Percentiles rank a stretch among this genome's conserved stretches.
phyloP scores from a whole-genome alignment of 2,329 filamentous ascomycete species.

The Xylaria sp. region DNA sequence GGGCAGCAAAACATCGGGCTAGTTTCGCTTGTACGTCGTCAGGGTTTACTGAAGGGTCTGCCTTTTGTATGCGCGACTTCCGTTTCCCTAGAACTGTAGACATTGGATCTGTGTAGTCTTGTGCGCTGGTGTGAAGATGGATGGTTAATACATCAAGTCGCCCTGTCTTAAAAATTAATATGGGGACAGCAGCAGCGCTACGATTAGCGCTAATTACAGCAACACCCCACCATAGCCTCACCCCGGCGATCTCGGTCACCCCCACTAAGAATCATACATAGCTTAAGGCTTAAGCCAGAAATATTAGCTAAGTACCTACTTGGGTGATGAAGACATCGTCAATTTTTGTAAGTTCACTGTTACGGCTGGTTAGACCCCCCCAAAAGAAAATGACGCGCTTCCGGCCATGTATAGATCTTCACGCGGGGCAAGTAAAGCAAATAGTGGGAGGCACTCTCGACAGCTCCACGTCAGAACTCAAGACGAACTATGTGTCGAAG shows the following conservation, averaged over 20 bases:
- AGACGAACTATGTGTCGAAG: slow-evolving; percentile 91
- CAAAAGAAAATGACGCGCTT: slow-evolving; percentile 80
- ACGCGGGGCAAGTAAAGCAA: slow-evolving; percentile 97
- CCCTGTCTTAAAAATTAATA: slow-evolving; percentile 25
- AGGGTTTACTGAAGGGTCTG: slow-evolving; percentile 42
- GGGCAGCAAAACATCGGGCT: slow-evolving; percentile 83
- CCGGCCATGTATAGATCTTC: slow-evolving; percentile 94
- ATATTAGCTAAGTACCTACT: no score
- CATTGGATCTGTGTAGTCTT: slow-evolving; percentile 41
- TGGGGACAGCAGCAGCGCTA: slow-evolving; percentile 20
- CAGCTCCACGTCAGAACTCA: slow-evolving; percentile 67
- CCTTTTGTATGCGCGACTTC: slow-evolving; percentile 46
- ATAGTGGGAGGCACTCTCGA: slow-evolving; percentile 95
- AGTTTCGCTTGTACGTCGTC: slow-evolving; percentile 76
- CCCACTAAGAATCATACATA: slow-evolving; percentile 16
- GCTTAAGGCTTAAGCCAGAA: no score
- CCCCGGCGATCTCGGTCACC: slow-evolving; percentile 7
- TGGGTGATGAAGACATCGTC: background rate
- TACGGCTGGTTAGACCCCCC: background rate
- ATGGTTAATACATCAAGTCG: background rate
- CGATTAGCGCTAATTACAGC: background rate
- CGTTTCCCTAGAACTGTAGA: slow-evolving; percentile 56
- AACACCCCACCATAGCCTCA: slow-evolving; percentile 34
- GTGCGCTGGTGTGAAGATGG: background rate
- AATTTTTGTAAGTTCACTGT: background rate